Percentiles rank a stretch among this genome's conserved stretches.
phyloP scores from a whole-genome alignment of 257 asterid species.

The Henckelia pumila region DNA sequence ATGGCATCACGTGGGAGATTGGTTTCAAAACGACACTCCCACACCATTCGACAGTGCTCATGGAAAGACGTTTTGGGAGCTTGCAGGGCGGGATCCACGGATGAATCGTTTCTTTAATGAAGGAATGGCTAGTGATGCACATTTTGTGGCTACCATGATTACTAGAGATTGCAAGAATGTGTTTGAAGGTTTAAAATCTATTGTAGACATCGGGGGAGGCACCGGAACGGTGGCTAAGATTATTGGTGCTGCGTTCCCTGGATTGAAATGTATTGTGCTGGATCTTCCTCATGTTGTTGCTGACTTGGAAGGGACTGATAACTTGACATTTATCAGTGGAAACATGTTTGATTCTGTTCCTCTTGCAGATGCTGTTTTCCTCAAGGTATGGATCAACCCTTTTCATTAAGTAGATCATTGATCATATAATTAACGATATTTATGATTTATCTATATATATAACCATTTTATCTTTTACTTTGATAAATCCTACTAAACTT shows the following conservation, averaged over 20 bases:
- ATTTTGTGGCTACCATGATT: conserved; percentile 12
- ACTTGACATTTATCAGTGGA: conserved; percentile 18
- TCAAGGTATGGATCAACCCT: conserved; percentile 11
- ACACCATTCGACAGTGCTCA: conserved; percentile 24
- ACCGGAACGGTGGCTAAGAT: conserved; percentile 21
- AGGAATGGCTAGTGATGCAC: conserved; percentile 35
- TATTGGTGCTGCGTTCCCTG: conserved; percentile 21
- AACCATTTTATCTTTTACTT: too few species aligned
- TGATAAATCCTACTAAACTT: too few species aligned
- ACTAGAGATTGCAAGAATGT: conserved; percentile 23
- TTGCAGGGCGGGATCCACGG: conserved; percentile 13
- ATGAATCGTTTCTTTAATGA: conserved; percentile 27
- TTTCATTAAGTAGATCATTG: too few species aligned
- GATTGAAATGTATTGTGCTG: conserved; percentile 15
- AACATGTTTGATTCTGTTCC: conserved; percentile 30
- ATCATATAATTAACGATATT: too few species aligned
- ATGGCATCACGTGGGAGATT: conserved; percentile 25
- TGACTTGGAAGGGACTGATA: conserved; percentile 8
- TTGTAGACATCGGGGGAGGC: conserved; percentile 39
- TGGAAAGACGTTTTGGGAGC: conserved; percentile 23
- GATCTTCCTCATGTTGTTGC: conserved; percentile 23
- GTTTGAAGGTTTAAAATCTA: conserved; percentile 30
- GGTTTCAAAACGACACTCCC: conserved; percentile 22
- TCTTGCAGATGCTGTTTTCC: conserved; percentile 26
- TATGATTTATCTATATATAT: too few species aligned